Evolutionary conservation across 495 filamentous ascomycete species (phyloP).

Genomic region (Aspergillus bertholletiae): DNA sequence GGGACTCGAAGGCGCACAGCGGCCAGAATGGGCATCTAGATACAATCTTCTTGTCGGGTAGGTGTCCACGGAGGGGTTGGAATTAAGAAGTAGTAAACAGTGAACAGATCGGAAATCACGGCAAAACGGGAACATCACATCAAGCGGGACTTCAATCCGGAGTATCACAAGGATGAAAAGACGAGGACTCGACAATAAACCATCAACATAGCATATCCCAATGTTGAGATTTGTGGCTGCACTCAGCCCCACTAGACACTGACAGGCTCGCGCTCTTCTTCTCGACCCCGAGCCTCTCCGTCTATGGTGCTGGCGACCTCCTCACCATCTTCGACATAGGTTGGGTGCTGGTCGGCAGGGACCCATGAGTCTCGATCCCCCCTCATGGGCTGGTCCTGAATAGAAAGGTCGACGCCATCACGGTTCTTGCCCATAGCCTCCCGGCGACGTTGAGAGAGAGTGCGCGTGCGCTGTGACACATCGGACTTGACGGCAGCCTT

Average conservation of each 20-base stretch:
- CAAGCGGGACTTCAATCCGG: conserved; percentile 11
- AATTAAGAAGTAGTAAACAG: neutral
- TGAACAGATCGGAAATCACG: conserved; percentile 6
- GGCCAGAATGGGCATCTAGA: neutral
- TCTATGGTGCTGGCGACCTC: conserved; percentile 52
- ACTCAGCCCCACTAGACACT: conserved; percentile 16
- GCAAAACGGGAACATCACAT: conserved; percentile 10
- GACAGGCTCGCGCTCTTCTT: conserved; percentile 52
- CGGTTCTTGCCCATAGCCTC: conserved; percentile 56
- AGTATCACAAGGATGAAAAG: conserved; percentile 9
- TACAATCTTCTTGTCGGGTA: neutral
- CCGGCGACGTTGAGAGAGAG: conserved; percentile 78
- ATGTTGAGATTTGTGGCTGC: neutral
- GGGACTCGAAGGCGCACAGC: neutral
- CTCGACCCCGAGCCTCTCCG: conserved; percentile 55
- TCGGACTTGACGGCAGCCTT: conserved; percentile 84
- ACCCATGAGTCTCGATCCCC: conserved; percentile 85
- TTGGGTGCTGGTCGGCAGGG: conserved; percentile 71
- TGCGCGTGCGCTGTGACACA: conserved; percentile 79
- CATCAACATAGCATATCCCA: neutral
- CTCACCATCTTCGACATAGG: conserved; percentile 58
- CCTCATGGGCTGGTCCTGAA: conserved; percentile 78
- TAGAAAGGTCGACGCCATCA: conserved; percentile 71
- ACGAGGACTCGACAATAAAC: neutral
- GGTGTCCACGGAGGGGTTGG: neutral